Evolutionary conservation across 2,329 filamentous ascomycete species (phyloP).

Genomic region (Pyrenophora seminiperda): DNA sequence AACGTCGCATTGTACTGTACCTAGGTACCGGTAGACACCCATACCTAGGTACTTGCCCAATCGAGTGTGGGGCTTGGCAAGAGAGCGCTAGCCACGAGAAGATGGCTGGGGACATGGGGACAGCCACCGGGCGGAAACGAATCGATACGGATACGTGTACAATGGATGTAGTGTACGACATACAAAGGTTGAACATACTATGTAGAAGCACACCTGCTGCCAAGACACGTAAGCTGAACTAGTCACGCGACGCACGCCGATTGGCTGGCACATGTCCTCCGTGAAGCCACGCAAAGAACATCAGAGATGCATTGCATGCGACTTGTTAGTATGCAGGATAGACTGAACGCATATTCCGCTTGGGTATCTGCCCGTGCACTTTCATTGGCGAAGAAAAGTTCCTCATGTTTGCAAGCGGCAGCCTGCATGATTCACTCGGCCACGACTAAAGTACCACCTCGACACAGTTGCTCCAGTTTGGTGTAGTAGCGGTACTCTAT

Average conservation of each 20-base stretch:
- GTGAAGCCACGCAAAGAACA: too few relatives aligned
- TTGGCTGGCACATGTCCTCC: not conserved
- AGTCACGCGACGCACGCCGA: not conserved
- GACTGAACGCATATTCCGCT: not conserved
- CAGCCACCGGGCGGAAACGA: not conserved
- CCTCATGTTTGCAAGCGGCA: not conserved
- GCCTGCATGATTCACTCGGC: too few relatives aligned
- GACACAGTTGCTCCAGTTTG: too few relatives aligned
- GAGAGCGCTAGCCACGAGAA: not conserved
- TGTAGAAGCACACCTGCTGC: not conserved
- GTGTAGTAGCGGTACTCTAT: too few relatives aligned
- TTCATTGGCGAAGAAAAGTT: conserved; percentile 3
- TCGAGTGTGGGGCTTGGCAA: not conserved
- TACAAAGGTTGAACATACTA: not conserved
- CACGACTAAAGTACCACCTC: too few relatives aligned
- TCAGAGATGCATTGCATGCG: not conserved
- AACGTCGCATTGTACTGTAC: too few relatives aligned
- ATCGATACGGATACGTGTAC: not conserved
- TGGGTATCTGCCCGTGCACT: conserved; percentile 1
- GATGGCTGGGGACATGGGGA: not conserved
- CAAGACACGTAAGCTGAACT: not conserved
- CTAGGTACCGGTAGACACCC: too few relatives aligned
- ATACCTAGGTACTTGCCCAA: not conserved
- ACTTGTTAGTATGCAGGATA: not conserved
- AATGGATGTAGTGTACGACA: not conserved